Evolutionary conservation across 805 yeast species (phyloP), one percentile per base, ranked within the genome.

Genomic region (Metschnikowia arizonensis): DNA sequence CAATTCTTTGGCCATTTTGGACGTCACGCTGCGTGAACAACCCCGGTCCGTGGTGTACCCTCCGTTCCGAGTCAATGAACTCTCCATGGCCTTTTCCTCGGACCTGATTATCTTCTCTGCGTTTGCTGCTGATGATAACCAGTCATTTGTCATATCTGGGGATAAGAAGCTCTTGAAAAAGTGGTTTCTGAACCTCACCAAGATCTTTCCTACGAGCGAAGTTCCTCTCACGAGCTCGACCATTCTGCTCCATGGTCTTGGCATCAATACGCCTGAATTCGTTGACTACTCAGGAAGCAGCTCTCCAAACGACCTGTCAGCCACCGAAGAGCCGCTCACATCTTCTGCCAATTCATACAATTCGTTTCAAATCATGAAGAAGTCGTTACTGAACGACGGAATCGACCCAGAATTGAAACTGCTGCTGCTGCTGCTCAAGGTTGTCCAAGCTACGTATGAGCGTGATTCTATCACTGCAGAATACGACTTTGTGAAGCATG

Each of bases 31-130:
- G n/a, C 53, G 50, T 17, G 36, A 37, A 6, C 50, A 45, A 2
- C 47, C 63, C 1, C 56, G 75, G 23, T 61, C 66, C 8, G 62
- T 71, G 28, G 44, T 71, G 50, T 70, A 55, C 49, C 75, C 76
- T 7, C 76, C 76, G 1, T 70, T 71, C 50, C 50, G 76, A 40
- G 50, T 66, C 41, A 67, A 68, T 47, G 73, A 68, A 44, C 54
- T 68, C 17, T 52, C 65, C 11, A 54, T 66, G 40, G 40, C 56
- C 24, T 49, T 50, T 29, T 43, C 55, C 8, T 28, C 46, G 24
- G 50, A 42, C 24, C 40, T 53, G 31, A 49, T 58, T 21, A 48
- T 45, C 18, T 61, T 61, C 39, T 48, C 62, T 8, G 39, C 48
- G 14, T 37, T 45, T 14, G 35, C 30, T 32, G 36, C 32, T 18